Percentiles rank a stretch among this genome's conserved stretches.
phyloP scores from a whole-genome alignment of 257 asterid genomes.

The Buddleja alternifolia region DNA sequence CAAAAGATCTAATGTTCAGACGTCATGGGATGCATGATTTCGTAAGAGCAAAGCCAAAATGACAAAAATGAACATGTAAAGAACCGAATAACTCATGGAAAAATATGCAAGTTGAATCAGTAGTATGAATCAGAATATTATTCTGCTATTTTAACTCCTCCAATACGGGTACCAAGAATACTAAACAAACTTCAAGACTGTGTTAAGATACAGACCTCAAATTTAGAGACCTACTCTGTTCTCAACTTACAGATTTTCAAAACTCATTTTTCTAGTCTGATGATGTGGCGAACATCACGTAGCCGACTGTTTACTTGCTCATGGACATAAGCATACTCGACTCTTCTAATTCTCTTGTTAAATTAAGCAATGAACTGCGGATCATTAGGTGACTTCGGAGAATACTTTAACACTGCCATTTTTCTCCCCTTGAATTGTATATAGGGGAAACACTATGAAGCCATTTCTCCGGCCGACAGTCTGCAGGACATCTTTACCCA shows the following conservation, averaged over 20 bases:
- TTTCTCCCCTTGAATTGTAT: slow-evolving; percentile 29
- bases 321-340: too few species aligned
- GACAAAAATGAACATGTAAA: slow-evolving; percentile 3
- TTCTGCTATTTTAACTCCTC: neutral
- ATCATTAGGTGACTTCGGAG: slow-evolving; percentile 19
- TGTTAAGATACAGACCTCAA: neutral
- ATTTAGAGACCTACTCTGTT: neutral
- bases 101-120: neutral
- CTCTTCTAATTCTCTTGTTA: slow-evolving; percentile 14
- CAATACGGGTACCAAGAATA: neutral
- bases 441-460: neutral
- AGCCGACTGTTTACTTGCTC: neutral
- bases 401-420: slow-evolving; percentile 21
- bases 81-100: neutral
- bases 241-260: slow-evolving; percentile 16
- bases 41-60: neutral
- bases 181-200: neutral
- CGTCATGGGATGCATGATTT: slow-evolving; percentile 8
- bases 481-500: slow-evolving; percentile 31
- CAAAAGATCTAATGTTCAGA: neutral
- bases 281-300: neutral
- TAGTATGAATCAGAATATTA: slow-evolving; percentile 1
- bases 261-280: slow-evolving; percentile 4
- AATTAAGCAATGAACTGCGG: slow-evolving; percentile 21
- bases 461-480: neutral